These are phyloP conservation scores for Hypoxylon sp. DNA, from an alignment of 2,329 filamentous ascomycete genomes.

Conservation along the genomic window DNA sequence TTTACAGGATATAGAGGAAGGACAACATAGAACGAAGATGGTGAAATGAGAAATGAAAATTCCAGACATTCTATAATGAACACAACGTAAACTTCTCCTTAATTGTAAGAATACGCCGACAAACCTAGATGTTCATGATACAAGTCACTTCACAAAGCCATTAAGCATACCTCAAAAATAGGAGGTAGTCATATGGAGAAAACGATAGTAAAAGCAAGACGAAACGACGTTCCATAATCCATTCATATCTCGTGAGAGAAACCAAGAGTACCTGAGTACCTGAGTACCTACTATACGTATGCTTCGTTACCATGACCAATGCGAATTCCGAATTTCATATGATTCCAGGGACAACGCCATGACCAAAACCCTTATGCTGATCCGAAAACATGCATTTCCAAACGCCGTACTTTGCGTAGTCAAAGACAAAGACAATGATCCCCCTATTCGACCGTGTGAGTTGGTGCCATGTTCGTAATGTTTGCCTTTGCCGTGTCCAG, in stretches of 20 bases:
- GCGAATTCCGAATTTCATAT: background rate
- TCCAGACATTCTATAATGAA: background rate
- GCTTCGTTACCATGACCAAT: slow-evolving; percentile 13
- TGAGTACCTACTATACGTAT: background rate
- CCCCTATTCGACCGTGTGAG: background rate
- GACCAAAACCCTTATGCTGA: slow-evolving; percentile 12
- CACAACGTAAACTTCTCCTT: background rate
- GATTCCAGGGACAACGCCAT: slow-evolving; percentile 18
- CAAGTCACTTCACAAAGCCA: background rate
- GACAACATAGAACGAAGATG: background rate
- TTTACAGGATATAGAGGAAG: background rate
- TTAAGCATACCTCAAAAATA: background rate
- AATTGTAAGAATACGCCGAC: background rate
- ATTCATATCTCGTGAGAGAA: slow-evolving; percentile 39
- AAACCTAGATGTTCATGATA: background rate
- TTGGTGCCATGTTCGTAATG: background rate
- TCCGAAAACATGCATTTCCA: slow-evolving; percentile 29
- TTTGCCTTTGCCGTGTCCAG: background rate
- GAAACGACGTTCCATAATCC: slow-evolving; percentile 7
- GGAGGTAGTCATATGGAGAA: background rate
- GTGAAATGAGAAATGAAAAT: background rate
- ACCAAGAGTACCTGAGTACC: slow-evolving; percentile 1
- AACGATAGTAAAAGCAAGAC: background rate
- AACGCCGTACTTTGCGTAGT: slow-evolving; percentile 25
- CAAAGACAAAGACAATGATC: background rate